phyloP scores from a whole-genome alignment of 2,329 filamentous ascomycete species.

The Aspergillus udagawae region DNA sequence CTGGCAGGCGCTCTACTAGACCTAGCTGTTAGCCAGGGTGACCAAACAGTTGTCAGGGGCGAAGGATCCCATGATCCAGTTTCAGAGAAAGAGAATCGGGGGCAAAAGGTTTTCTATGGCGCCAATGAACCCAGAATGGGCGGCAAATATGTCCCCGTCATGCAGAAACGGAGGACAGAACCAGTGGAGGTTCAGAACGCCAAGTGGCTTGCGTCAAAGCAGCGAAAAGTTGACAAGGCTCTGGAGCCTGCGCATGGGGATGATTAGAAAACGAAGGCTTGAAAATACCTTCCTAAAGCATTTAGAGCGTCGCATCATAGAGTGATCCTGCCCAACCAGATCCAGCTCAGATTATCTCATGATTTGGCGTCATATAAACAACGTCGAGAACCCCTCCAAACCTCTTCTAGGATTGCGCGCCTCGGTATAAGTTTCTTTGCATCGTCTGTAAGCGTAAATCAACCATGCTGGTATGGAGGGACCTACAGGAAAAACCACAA shows the following conservation, averaged over 20 bases:
- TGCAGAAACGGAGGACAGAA: slow-evolving; percentile 55
- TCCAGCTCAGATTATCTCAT: slow-evolving; percentile 22
- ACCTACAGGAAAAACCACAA: slow-evolving; percentile 86
- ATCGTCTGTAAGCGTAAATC: not conserved
- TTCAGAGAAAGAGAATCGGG: slow-evolving; percentile 30
- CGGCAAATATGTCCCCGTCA: slow-evolving; percentile 56
- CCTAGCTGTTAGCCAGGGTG: slow-evolving; percentile 47
- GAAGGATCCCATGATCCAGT: slow-evolving; percentile 18
- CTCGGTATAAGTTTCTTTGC: slow-evolving; percentile 63
- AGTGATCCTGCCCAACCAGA: not conserved
- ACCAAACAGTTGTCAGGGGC: slow-evolving; percentile 27
- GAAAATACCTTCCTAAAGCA: slow-evolving; percentile 8
- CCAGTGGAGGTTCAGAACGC: slow-evolving; percentile 60
- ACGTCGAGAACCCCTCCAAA: slow-evolving; percentile 80
- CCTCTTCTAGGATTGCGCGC: slow-evolving; percentile 71
- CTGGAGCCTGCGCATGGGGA: slow-evolving; percentile 14
- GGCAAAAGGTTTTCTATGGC: slow-evolving; percentile 56
- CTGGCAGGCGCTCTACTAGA: slow-evolving; percentile 71
- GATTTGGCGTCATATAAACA: slow-evolving; percentile 71
- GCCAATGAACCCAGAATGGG: slow-evolving; percentile 51
- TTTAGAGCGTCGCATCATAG: slow-evolving; percentile 3
- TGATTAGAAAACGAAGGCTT: slow-evolving; percentile 5
- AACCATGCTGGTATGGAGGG: not conserved
- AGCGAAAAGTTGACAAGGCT: slow-evolving; percentile 36
- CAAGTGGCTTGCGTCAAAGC: slow-evolving; percentile 52